Percentiles rank a stretch among this genome's conserved stretches.
Evolutionary conservation across 768 basidiomycete species (phyloP).

Genomic region (Leccinum broughii): DNA sequence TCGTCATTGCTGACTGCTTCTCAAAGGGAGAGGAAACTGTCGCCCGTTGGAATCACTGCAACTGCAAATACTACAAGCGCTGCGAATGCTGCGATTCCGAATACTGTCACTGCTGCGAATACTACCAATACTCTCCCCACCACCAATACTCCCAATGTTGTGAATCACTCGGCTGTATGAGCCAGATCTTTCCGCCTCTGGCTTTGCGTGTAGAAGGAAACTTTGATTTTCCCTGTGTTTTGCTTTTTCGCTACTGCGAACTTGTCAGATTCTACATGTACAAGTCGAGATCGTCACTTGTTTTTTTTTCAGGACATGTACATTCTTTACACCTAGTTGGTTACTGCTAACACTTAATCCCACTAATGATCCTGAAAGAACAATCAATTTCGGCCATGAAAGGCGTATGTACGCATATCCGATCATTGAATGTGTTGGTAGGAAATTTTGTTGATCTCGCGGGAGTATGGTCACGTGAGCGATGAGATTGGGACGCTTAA

Average conservation of each 20-base stretch:
- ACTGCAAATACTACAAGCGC: neutral
- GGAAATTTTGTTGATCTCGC: too few relatives aligned
- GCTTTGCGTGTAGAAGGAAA: neutral
- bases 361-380: too few relatives aligned
- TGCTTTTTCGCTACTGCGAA: neutral
- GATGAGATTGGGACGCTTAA: slow-evolving; percentile 23
- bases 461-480: slow-evolving; percentile 22
- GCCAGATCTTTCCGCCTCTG: neutral
- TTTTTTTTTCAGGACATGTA: neutral
- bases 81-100: neutral
- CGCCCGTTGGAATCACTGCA: slow-evolving; percentile 15
- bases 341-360: neutral
- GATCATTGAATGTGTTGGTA: too few relatives aligned
- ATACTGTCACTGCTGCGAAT: neutral
- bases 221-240: neutral
- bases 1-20: neutral
- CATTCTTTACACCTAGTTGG: neutral
- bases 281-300: neutral
- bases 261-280: neutral
- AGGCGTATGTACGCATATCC: neutral
- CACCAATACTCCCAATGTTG: neutral
- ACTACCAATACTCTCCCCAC: neutral
- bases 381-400: neutral
- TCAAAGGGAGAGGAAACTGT: slow-evolving; percentile 24
- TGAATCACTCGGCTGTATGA: neutral